phyloP scores from a whole-genome alignment of 495 filamentous ascomycete genomes.

The Neurospora sp. region DNA sequence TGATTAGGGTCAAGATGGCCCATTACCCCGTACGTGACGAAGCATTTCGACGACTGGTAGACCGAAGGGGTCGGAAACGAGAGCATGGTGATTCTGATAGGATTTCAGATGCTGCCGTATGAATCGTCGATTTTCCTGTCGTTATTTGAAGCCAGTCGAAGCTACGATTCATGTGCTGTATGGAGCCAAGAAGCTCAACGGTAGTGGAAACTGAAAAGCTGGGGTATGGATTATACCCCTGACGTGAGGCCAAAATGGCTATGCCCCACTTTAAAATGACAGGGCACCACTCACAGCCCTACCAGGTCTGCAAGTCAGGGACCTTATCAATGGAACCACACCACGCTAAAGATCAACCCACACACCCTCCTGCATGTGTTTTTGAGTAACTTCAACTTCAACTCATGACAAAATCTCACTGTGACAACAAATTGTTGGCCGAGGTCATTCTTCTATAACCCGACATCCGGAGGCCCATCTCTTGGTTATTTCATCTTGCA shows the following conservation, averaged over 20 bases:
- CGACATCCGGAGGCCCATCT: not conserved
- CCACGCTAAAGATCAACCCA: not conserved
- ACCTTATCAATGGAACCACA: not conserved
- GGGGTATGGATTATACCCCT: not conserved
- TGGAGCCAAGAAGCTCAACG: not conserved
- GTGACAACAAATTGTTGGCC: not conserved
- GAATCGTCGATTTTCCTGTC: not conserved
- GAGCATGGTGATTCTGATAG: constrained; percentile 38
- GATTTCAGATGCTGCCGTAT: not conserved
- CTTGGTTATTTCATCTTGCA: not conserved
- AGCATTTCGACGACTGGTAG: constrained; percentile 60
- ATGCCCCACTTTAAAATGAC: not conserved
- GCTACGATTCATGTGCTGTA: not conserved
- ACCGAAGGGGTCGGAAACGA: constrained; percentile 44
- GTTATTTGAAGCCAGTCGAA: not conserved
- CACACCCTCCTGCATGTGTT: not conserved
- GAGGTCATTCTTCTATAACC: not conserved
- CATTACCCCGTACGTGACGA: constrained; percentile 57
- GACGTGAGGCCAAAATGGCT: not conserved
- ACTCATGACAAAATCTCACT: not conserved
- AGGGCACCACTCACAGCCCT: not conserved
- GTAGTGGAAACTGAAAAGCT: not conserved
- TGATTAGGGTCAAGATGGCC: constrained; percentile 59
- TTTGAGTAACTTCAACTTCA: not conserved
- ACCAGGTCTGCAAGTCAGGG: not conserved